Percentiles rank a stretch among this genome's conserved stretches.
Evolutionary conservation across 768 basidiomycete genomes (phyloP).

Genomic region (Amanita muscaria): DNA sequence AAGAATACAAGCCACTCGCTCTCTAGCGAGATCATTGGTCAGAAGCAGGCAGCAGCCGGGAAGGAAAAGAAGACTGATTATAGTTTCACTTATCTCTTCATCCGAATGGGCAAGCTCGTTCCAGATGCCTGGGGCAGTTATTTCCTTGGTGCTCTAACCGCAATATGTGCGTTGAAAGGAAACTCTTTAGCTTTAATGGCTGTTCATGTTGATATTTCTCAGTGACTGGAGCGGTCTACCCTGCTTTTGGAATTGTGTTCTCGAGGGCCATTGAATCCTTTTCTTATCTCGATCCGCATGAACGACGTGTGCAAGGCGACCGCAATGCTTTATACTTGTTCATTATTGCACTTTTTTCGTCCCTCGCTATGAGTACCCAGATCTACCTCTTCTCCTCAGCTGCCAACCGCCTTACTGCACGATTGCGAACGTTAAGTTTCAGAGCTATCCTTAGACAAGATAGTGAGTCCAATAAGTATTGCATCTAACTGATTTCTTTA

Average conservation of each 20-base stretch:
- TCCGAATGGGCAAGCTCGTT: constrained; percentile 60
- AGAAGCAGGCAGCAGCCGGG: constrained; percentile 30
- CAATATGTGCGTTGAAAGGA: constrained; percentile 30
- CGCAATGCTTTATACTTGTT: constrained; percentile 74
- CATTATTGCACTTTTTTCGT: constrained; percentile 66
- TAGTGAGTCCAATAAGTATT: constrained; percentile 34
- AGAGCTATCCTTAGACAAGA: constrained; percentile 81
- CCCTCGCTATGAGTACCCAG: constrained; percentile 52
- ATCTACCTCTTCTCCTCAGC: constrained; percentile 61
- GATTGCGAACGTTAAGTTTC: constrained; percentile 68
- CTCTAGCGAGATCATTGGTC: constrained; percentile 59
- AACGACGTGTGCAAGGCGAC: constrained; percentile 50
- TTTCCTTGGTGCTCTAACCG: constrained; percentile 43
- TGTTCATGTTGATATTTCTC: neutral
- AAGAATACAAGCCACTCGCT: constrained; percentile 54
- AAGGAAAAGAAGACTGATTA: constrained; percentile 29
- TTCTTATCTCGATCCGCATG: constrained; percentile 27
- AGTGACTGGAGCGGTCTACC: constrained; percentile 63
- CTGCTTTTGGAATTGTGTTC: constrained; percentile 64
- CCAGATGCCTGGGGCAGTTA: constrained; percentile 52
- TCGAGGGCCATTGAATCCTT: constrained; percentile 55
- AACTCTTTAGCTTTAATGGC: constrained; percentile 5
- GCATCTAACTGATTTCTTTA: neutral
- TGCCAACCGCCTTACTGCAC: constrained; percentile 62
- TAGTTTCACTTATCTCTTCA: constrained; percentile 52